Evolutionary conservation across 306 rosid genomes (phyloP), one percentile per base, ranked within the genome.

Genomic region (Coriaria nepalensis): DNA sequence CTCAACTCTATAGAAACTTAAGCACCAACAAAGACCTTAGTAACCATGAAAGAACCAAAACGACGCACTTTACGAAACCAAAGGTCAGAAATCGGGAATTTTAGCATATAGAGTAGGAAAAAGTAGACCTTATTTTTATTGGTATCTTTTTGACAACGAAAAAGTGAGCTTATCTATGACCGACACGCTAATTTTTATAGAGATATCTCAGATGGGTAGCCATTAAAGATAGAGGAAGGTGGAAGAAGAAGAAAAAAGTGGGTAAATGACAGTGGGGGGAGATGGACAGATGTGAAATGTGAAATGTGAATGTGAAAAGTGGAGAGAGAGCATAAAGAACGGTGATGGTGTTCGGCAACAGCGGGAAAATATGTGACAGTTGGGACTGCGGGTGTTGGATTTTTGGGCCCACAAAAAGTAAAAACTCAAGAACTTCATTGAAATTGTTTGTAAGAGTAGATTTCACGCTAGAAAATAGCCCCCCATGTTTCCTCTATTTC

Each of bases 191-290:
- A 13, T 65, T 45, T 68, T 67, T 35, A 68, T 40, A 74, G 65
- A 70, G 65, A 61, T 79, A 54, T 59, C 64, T 45, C 61, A 58
- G 8, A 40, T 5, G 61, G 74, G 84, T 70, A 69, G 70, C 68
- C 82, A 85, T 69, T 56, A 75, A 85, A 73, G 92, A 65, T 75
- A 59, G 57, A 58, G 57, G 57, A 90, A 73, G 78, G 84, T 61
- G 65, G 52, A 61, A 48, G 70, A 43, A 57, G 37, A 39, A 34
- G 56, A 6, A 29, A 29, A 37, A 41, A 53, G 14, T 33, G 59
- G 53, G 52, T 11, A 40, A 35, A 65, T 37, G 57, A 68, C 75
- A 67, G 43, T 32, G 45, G 58, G 52, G 45, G 60, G 55, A 51
- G 59, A 59, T 57, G 61, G 29, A 20, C 29, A 20, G 29, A 20